phyloP scores from a whole-genome alignment of 139 green algal species.

The Closterium sp. region DNA sequence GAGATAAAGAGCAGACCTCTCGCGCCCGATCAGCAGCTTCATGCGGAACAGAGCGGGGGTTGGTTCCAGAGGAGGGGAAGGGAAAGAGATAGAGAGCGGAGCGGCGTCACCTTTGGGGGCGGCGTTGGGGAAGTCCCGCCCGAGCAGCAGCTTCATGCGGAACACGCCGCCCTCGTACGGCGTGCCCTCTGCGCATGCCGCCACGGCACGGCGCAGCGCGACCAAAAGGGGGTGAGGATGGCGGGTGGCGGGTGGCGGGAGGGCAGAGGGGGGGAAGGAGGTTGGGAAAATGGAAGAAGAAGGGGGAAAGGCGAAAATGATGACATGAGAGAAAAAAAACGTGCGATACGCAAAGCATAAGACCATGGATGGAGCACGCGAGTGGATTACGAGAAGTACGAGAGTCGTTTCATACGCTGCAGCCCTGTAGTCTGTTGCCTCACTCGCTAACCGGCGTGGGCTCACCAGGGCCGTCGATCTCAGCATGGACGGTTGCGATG shows the following conservation, averaged over 20 bases:
- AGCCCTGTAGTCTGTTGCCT: too few relatives aligned
- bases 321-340: background rate
- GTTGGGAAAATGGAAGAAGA: background rate
- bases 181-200: slow-evolving; percentile 65
- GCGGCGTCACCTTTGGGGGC: slow-evolving; percentile 55
- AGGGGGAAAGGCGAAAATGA: background rate
- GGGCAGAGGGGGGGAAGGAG: too few relatives aligned
- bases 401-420: too few relatives aligned
- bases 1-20: too few relatives aligned
- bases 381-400: too few relatives aligned
- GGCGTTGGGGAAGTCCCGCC: slow-evolving; percentile 51
- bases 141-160: slow-evolving; percentile 65
- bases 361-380: too few relatives aligned
- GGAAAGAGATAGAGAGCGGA: too few relatives aligned
- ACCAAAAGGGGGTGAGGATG: background rate
- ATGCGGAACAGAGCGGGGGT: slow-evolving; percentile 70
- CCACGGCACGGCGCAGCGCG: too few relatives aligned
- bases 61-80: too few relatives aligned
- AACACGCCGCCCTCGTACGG: slow-evolving; percentile 89
- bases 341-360: too few relatives aligned
- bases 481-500: slow-evolving; percentile 77
- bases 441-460: too few relatives aligned
- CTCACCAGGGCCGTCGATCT: slow-evolving; percentile 80
- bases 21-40: slow-evolving; percentile 50
- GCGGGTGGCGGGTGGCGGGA: too few relatives aligned